Conservation (phyloP, 1,284 basidiomycete genomes). For the Cystobasidiaceae sp. region DNA sequence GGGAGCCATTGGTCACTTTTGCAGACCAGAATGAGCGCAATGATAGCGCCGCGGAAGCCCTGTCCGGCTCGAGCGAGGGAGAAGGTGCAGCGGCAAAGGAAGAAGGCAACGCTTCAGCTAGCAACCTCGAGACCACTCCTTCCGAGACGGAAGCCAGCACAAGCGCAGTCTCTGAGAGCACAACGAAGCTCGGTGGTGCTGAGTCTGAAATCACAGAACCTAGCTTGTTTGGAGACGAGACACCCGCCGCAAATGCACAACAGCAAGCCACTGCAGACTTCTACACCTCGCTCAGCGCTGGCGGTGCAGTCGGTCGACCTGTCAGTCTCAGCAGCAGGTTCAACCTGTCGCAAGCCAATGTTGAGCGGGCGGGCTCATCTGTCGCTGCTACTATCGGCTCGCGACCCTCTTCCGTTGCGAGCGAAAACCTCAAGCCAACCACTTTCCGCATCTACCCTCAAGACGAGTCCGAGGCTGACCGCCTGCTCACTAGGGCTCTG, state of each 20-base stretch:
- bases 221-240: conserved; percentile 81
- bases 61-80: conserved; percentile 44
- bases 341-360: conserved; percentile 16
- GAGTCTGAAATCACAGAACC: conserved; percentile 51
- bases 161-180: conserved; percentile 59
- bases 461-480: conserved; percentile 82
- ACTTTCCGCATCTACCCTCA: conserved; percentile 87
- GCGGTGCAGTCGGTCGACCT: conserved; percentile 51
- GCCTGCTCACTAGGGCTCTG: conserved; percentile 83
- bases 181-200: conserved; percentile 59
- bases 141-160: conserved; percentile 60
- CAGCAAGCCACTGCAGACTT: conserved; percentile 52
- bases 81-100: conserved; percentile 51
- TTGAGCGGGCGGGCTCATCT: conserved; percentile 67
- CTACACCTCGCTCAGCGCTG: conserved; percentile 48
- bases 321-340: conserved; percentile 14
- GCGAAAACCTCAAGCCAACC: conserved; percentile 60
- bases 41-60: conserved; percentile 42
- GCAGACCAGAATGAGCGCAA: conserved; percentile 59
- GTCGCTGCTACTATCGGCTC: conserved; percentile 86
- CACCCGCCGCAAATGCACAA: conserved; percentile 47
- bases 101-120: conserved; percentile 48
- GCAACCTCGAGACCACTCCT: conserved; percentile 55
- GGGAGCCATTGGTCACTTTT: conserved; percentile 70
- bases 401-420: conserved; percentile 73